Percentiles rank a stretch among this genome's conserved stretches.
These are phyloP conservation scores for Avena atlantica DNA, from an alignment of 176 grass and related monocot genomes.

Conservation along the genomic window DNA sequence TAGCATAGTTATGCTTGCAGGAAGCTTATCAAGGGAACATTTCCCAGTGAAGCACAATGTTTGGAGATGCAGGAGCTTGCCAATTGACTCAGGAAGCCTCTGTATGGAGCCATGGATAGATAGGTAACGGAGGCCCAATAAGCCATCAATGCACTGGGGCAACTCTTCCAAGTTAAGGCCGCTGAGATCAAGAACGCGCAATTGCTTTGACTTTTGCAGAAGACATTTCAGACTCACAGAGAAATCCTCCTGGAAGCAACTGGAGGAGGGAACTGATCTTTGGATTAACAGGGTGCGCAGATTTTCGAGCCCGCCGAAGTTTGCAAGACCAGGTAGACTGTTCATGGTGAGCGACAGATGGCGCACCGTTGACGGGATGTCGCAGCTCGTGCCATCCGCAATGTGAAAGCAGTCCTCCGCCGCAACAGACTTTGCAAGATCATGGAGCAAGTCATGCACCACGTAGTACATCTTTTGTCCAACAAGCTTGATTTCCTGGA, in stretches of 20 bases:
- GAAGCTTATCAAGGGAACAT: not conserved
- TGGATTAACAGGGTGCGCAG: not conserved
- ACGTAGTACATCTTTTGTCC: not conserved
- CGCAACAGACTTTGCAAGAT: constrained; percentile 14
- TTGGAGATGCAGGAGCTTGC: constrained; percentile 38
- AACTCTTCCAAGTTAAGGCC: not conserved
- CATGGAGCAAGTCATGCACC: constrained; percentile 28
- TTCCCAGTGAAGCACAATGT: not conserved
- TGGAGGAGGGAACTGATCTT: not conserved
- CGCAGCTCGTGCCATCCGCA: not conserved
- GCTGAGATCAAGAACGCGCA: constrained; percentile 33
- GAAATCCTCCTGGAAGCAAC: not conserved
- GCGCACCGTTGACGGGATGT: constrained; percentile 21
- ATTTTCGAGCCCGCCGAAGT: not conserved
- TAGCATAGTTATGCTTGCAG: not conserved
- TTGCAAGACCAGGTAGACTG: not conserved
- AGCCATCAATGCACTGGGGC: constrained; percentile 3
- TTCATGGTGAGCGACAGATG: not conserved
- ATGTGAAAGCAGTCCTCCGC: constrained; percentile 24
- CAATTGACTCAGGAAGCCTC: constrained; percentile 9
- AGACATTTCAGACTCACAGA: not conserved
- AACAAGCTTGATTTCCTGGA: constrained; percentile 25
- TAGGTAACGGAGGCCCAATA: constrained; percentile 38
- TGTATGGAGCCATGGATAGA: constrained; percentile 9
- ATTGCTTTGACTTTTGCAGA: not conserved